Base-by-base conservation (phyloP, 139 green algal genomes). In the Pycnococcus provasolii region DNA sequence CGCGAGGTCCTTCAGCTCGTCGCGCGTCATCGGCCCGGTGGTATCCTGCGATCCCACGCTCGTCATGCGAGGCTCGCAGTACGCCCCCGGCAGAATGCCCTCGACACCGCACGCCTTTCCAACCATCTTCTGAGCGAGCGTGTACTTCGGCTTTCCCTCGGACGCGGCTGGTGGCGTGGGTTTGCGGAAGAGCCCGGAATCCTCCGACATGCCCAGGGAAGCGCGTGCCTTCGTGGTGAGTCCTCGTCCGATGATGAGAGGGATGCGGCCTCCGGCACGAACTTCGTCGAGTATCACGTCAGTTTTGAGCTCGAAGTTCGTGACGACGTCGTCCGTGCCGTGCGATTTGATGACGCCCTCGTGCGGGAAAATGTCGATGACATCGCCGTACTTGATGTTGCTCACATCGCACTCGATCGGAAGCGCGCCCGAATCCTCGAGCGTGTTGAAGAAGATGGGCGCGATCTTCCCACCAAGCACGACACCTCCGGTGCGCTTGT, bases 361-460 rank as follows among this genome's bases (percentile, higher is more conserved):
- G 45, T 75, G 70, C n/a, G 68, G 68, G 37, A 58, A 75, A 37
- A 75, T 64, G 13, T 75, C 68, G 6, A 75, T 53, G 7, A 75
- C 42, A 55, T 75, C 59, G 5, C 68, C 68, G 52, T 62, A 70
- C 5, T 68, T 51, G 7, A 75, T 70, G 4, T 63, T 3, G 42
- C 3, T 42, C 26, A 75, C 68, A 42, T 70, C 46, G 60, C 69
- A 70, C 52, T 75, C 68, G 40, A 75, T 45, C 6, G 68, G 68
- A 5, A 75, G 63, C 3, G 68, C 60, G 40, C 68, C 68, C 45
- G 44, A 62, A 43, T 74, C 68, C 48, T 69, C 60, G 51, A 75
- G 63, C 8, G 68, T 75, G 52, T 75, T 75, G 68, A 75, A 75
- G 42, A 75, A 75, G 37, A 75, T 75, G 2, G 68, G 68, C 47